A percentile compares a stretch with the other conserved stretches of the same genome.
These are phyloP conservation scores for Centella asiatica DNA, from an alignment of 129 eudicot genomes.

Conservation along the genomic window DNA sequence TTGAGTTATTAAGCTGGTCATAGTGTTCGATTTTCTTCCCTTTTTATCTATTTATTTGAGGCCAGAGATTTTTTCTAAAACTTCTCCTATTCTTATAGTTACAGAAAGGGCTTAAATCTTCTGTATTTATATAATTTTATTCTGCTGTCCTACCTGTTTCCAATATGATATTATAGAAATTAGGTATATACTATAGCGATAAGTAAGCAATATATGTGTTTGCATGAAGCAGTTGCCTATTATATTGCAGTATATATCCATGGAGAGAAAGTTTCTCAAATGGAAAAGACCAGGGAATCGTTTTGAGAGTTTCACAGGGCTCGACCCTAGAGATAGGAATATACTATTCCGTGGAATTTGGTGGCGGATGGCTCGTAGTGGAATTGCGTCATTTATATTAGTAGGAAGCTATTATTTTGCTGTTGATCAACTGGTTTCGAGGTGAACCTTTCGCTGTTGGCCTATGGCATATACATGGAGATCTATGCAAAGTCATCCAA, in stretches of 20 bases:
- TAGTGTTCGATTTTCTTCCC: no score
- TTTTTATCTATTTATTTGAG: no score
- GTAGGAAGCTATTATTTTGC: conserved; percentile 63
- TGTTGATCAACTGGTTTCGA: conserved; percentile 46
- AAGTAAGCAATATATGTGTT: no score
- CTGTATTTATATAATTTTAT: not conserved
- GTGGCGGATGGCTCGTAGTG: conserved; percentile 88
- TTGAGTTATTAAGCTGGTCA: no score
- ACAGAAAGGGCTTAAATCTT: not conserved
- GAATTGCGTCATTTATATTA: conserved; percentile 62
- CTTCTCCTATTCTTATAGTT: no score
- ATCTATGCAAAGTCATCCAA: not conserved
- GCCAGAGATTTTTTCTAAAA: no score
- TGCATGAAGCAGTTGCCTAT: not conserved
- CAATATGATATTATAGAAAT: no score
- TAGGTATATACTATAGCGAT: no score
- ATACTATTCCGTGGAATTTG: conserved; percentile 62
- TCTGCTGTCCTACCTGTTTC: not conserved
- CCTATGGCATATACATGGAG: not conserved
- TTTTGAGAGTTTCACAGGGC: conserved; percentile 80
- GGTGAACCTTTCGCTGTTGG: conserved; percentile 11
- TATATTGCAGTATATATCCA: conserved; percentile 53
- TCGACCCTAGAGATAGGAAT: conserved; percentile 86
- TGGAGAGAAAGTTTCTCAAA: conserved; percentile 75
- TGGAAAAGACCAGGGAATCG: conserved; percentile 76